These are phyloP conservation scores for Purpureocillium lavendulum DNA, from an alignment of 2,329 filamentous ascomycete species.

Conservation along the genomic window DNA sequence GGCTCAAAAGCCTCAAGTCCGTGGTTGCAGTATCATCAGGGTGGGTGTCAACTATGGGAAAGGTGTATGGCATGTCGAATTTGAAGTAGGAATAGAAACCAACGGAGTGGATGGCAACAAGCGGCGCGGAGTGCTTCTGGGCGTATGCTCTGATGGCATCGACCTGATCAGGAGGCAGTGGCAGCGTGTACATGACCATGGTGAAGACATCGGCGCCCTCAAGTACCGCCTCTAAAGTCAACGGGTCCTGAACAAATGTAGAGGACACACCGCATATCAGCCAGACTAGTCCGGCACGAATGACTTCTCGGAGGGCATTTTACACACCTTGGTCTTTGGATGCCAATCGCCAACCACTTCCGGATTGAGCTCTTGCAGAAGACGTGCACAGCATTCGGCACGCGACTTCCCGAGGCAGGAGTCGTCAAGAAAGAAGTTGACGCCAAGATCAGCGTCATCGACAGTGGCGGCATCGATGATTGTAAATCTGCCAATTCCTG, in stretches of 20 bases:
- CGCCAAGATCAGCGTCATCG: conserved; percentile 74
- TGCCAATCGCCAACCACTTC: conserved; percentile 76
- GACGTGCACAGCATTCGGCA: conserved; percentile 66
- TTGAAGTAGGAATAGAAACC: conserved; percentile 90
- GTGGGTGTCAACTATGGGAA: conserved; percentile 92
- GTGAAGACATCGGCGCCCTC: conserved; percentile 35
- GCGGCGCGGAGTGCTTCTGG: conserved; percentile 54
- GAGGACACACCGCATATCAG: too few species aligned
- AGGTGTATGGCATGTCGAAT: conserved; percentile 67
- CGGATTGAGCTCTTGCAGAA: conserved; percentile 83
- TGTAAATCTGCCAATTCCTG: conserved; percentile 81
- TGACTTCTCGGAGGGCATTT: too few species aligned
- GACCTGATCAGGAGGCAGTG: conserved; percentile 35
- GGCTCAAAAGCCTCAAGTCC: conserved; percentile 74
- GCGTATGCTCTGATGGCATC: conserved; percentile 38
- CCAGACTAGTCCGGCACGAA: too few species aligned
- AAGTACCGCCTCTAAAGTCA: conserved; percentile 34
- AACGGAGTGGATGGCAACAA: conserved; percentile 77
- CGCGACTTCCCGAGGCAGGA: conserved; percentile 66
- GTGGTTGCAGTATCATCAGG: conserved; percentile 78
- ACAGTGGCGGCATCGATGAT: conserved; percentile 78
- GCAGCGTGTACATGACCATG: conserved; percentile 46
- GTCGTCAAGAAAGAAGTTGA: conserved; percentile 95
- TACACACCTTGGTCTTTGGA: conserved; percentile 31
- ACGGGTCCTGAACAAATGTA: conserved; percentile 1